These are phyloP conservation scores for Chernovozyma aurita DNA, from an alignment of 1,139 yeast species.

Conservation along the genomic window DNA sequence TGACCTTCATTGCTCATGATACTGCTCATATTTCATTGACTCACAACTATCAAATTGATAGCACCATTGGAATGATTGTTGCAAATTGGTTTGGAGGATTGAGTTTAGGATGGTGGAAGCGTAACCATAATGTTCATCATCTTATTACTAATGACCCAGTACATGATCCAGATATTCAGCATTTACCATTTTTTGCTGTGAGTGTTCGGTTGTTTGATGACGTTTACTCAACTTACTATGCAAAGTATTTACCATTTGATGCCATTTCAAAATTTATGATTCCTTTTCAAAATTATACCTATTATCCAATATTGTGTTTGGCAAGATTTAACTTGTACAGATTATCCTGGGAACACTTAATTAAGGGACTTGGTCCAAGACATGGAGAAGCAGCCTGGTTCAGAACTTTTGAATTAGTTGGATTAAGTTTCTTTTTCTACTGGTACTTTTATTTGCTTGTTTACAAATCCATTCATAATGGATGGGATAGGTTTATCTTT, in stretches of 20 bases:
- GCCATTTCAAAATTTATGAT: conserved; percentile 53
- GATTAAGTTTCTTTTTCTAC: conserved; percentile 62
- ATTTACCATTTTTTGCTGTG: conserved; percentile 86
- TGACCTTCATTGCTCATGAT: conserved; percentile 84
- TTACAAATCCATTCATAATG: conserved; percentile 46
- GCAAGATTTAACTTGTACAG: conserved; percentile 85
- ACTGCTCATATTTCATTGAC: conserved; percentile 85
- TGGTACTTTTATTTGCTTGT: conserved; percentile 77
- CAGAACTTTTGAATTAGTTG: conserved; percentile 70
- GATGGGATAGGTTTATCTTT: conserved; percentile 49
- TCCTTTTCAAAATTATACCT: conserved; percentile 63
- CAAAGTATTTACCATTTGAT: conserved; percentile 63
- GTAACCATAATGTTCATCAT: conserved; percentile 90
- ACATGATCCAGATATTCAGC: conserved; percentile 94
- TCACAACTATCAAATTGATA: conserved; percentile 77
- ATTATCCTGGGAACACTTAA: conserved; percentile 71
- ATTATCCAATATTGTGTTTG: conserved; percentile 75
- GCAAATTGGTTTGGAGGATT: conserved; percentile 86
- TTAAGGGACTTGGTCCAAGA: conserved; percentile 72
- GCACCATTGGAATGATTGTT: conserved; percentile 63
- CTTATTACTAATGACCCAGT: conserved; percentile 84
- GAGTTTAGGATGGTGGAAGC: conserved; percentile 92
- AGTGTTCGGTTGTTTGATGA: conserved; percentile 63
- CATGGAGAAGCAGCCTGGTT: conserved; percentile 85
- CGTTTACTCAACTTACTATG: conserved; percentile 78